Evolutionary conservation across 1,284 basidiomycete species (phyloP).

Genomic region (Ceratobasidium sp.): DNA sequence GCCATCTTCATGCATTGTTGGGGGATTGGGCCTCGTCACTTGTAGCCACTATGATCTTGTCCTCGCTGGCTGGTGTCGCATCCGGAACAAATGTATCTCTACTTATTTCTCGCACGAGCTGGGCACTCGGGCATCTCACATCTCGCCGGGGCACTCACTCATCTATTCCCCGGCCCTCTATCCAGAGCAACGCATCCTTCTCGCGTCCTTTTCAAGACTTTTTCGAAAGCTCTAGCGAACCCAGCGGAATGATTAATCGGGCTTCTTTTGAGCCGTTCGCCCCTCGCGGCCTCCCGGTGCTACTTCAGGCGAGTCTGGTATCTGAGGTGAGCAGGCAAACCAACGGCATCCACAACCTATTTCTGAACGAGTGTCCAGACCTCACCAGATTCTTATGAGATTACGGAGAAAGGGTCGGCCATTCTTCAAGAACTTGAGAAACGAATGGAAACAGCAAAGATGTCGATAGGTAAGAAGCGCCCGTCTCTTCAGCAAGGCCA

Average conservation of each 20-base stretch:
- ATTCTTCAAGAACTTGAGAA: conserved; percentile 25
- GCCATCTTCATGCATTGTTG: neutral
- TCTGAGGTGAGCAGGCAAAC: conserved; percentile 1
- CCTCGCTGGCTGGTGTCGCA: neutral
- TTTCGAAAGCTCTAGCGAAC: neutral
- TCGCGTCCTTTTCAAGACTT: conserved; percentile 27
- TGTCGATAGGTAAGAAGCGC: neutral
- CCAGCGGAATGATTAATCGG: neutral
- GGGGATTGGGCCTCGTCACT: neutral
- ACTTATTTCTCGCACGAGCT: neutral
- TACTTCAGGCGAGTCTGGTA: conserved; percentile 10
- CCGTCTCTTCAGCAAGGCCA: neutral
- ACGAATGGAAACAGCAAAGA: conserved; percentile 19
- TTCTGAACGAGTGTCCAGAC: neutral
- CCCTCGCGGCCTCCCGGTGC: neutral
- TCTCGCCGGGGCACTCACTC: neutral
- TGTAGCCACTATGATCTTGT: neutral
- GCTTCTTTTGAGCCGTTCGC: conserved; percentile 26
- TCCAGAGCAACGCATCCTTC: neutral
- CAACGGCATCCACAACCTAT: neutral
- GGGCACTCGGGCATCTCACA: neutral
- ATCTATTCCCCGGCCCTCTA: neutral
- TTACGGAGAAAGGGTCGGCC: conserved; percentile 15
- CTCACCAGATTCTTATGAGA: conserved; percentile 1
- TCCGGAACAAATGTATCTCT: neutral